Base-by-base conservation (phyloP, 148 eudicot genomes). In the Silene uniflora region DNA sequence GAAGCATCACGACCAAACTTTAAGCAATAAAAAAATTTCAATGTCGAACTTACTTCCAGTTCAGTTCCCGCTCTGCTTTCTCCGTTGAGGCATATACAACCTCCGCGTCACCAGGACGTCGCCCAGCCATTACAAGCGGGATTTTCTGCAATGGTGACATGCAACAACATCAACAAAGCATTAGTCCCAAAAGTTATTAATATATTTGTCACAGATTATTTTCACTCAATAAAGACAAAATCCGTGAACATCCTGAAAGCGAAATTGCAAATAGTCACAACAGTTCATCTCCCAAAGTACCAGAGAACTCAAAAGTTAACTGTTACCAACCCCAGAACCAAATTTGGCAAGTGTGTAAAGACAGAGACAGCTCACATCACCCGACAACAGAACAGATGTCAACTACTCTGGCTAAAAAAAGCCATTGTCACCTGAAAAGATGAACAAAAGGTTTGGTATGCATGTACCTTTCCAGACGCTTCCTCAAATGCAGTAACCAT, bases 81-180 rank as follows among this genome's bases (percentile, higher is more conserved):
- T 81, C 93, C 9, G 97, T 95, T 59, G 96, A 90, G 73, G 87
- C 99, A 81, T 88, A 95, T 54, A 95, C 98, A 67, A 85, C 24
- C 85, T 95, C 99, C n/a, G 93, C 91, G 87, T 90, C 97, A 77
- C 97, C 96, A 86, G 99, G 90, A 62, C 99, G 90, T 67, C 98
- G 85, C n/a, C 55, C 98, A 80, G 97, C 78, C 79, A 73, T 85
- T 56, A 77, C 84, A 79, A 95, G 72, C 44, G 98, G 99, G 73
- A 95, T 90, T 87, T 95, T 84, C 99, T 95, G 84, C 69, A 77
- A 27, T 23, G 62, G 54, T 14, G 59, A 9, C 4, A 52, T 52
- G 14, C 56, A 52, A 52, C 56, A 52, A 52, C 56, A 52, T 39
- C 56, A 52, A 52, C 56, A 52, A 52, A 52, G 44, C 17, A 52